Conservation (phyloP, 805 yeast genomes). For the Yarrowia porcina region DNA sequence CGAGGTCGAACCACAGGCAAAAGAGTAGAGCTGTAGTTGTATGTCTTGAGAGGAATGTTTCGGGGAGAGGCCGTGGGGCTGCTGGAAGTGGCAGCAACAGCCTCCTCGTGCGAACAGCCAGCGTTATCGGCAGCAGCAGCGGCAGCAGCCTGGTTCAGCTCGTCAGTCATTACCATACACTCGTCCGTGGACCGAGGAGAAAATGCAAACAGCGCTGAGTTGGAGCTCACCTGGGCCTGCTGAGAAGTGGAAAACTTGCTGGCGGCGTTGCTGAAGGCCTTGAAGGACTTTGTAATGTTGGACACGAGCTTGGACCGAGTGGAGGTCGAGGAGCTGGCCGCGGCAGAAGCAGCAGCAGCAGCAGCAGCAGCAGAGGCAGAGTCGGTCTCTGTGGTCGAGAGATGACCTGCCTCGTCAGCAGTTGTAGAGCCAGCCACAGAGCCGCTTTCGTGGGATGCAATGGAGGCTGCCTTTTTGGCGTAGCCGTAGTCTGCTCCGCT, state of each 20-base stretch:
- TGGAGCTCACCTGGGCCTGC: slow-evolving; percentile 28
- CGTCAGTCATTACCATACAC: slow-evolving; percentile 25
- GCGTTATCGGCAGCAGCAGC: slow-evolving; percentile 8
- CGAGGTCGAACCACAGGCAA: slow-evolving; percentile 36
- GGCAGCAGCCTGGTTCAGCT: neutral
- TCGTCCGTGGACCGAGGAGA: slow-evolving; percentile 34
- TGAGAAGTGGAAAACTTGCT: slow-evolving; percentile 31
- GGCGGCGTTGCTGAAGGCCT: slow-evolving; percentile 31
- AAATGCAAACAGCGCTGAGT: slow-evolving; percentile 31
- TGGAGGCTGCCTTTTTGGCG: neutral
- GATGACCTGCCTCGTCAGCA: neutral
- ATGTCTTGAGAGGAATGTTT: slow-evolving; percentile 34
- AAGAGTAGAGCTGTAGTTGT: slow-evolving; percentile 35
- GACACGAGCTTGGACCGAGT: slow-evolving; percentile 31
- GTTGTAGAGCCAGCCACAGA: neutral
- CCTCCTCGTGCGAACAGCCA: neutral
- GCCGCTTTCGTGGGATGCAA: slow-evolving; percentile 1
- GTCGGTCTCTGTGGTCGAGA: neutral
- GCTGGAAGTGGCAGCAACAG: neutral
- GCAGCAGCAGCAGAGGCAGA: neutral
- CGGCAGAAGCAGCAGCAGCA: neutral
- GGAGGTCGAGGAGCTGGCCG: neutral
- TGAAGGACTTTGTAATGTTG: slow-evolving; percentile 31
- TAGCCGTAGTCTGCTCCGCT: slow-evolving; percentile 17
- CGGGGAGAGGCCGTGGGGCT: neutral